Evolutionary conservation across 2,329 filamentous ascomycete genomes (phyloP).

Genomic region (Corynespora cassiicola): DNA sequence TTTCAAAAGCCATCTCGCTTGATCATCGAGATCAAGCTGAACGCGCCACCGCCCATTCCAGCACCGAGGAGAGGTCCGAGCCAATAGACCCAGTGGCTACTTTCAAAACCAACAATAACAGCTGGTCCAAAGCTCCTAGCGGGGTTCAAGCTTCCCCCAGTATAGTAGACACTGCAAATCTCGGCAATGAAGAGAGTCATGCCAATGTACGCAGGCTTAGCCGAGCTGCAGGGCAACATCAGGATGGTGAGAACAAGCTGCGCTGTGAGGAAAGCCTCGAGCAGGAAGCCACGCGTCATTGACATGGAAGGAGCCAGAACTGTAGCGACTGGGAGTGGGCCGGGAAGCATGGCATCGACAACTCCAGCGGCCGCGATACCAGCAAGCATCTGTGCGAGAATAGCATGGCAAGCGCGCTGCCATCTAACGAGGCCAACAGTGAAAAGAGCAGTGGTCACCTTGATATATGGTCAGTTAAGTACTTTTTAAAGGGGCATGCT

Average conservation of each 20-base stretch:
- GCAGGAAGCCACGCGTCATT: conserved; percentile 30
- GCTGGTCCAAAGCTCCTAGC: conserved; percentile 54
- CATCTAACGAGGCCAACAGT: conserved; percentile 28
- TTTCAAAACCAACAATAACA: conserved; percentile 47
- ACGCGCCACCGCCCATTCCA: conserved; percentile 56
- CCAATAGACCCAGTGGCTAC: conserved; percentile 55
- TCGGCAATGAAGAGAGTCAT: conserved; percentile 70
- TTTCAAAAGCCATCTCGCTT: too few relatives aligned
- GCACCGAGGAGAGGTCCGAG: conserved; percentile 49
- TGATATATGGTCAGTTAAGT: conserved; percentile 8
- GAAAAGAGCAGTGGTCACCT: conserved; percentile 33
- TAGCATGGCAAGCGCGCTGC: conserved; percentile 29
- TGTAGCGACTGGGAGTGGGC: conserved; percentile 29
- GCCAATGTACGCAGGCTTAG: conserved; percentile 77
- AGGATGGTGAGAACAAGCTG: conserved; percentile 44
- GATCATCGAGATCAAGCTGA: conserved; percentile 48
- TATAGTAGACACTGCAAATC: conserved; percentile 55
- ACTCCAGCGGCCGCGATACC: conserved; percentile 38
- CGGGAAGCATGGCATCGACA: conserved; percentile 37
- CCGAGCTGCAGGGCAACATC: conserved; percentile 65
- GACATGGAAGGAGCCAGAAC: conserved; percentile 28
- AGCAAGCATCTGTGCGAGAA: conserved; percentile 35
- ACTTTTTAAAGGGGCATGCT: too few relatives aligned
- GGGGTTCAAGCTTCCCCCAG: conserved; percentile 55
- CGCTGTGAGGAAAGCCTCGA: conserved; percentile 40